Conservation (phyloP, 1,284 basidiomycete genomes). For the Apiotrichum siamense region DNA sequence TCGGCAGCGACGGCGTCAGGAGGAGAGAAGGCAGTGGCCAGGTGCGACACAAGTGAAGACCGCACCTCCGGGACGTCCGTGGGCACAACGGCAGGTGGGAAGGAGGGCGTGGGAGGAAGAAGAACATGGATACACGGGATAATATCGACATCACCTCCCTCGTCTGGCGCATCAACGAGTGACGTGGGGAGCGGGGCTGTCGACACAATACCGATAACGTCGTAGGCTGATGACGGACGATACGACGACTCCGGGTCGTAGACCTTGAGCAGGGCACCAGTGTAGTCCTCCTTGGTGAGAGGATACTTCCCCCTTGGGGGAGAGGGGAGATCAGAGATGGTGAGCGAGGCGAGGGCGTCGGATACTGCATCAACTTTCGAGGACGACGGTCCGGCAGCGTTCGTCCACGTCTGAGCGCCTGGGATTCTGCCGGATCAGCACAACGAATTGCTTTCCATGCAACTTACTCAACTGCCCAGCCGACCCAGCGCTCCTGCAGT, state of each 20-base stretch:
- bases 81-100: background rate
- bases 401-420: conserved; percentile 35
- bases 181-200: conserved; percentile 32
- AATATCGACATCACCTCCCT: conserved; percentile 21
- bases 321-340: conserved; percentile 10
- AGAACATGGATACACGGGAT: conserved; percentile 44
- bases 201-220: conserved; percentile 40
- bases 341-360: background rate
- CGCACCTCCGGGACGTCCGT: conserved; percentile 8
- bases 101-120: conserved; percentile 6
- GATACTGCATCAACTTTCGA: background rate
- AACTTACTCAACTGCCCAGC: conserved; percentile 46
- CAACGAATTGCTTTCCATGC: background rate
- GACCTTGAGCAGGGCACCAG: conserved; percentile 44
- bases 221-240: conserved; percentile 36
- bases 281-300: conserved; percentile 22
- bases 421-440: conserved; percentile 26
- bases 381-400: background rate
- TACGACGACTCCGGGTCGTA: conserved; percentile 38
- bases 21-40: conserved; percentile 29
- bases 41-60: conserved; percentile 29
- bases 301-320: conserved; percentile 35
- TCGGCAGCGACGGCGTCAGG: conserved; percentile 36
- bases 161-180: conserved; percentile 18
- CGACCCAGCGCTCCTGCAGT: conserved; percentile 45